Conservation (phyloP, 495 filamentous ascomycete genomes). For the Daldinia vernicosa region DNA sequence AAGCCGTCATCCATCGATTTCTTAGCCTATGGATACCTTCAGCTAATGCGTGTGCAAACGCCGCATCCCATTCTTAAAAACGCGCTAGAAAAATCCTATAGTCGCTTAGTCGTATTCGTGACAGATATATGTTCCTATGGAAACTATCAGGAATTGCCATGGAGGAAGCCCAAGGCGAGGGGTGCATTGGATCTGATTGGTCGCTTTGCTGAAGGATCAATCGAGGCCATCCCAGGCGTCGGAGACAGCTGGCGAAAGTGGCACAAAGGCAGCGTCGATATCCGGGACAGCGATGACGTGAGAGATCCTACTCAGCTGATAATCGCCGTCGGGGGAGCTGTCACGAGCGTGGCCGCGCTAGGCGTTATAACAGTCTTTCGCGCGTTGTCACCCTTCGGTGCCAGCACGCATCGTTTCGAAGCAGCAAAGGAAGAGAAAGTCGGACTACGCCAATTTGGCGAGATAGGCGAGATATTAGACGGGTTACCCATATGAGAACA, state of each 20-base stretch:
- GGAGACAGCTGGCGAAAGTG: slow-evolving; percentile 43
- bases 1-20: slow-evolving; percentile 76
- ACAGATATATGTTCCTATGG: slow-evolving; percentile 54
- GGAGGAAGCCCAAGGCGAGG: slow-evolving; percentile 25
- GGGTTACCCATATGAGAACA: slow-evolving; percentile 27
- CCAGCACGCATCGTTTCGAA: slow-evolving; percentile 48
- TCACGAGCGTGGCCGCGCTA: slow-evolving; percentile 36
- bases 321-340: slow-evolving; percentile 28
- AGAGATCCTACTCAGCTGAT: slow-evolving; percentile 37
- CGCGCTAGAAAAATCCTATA: slow-evolving; percentile 65
- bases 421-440: slow-evolving; percentile 9
- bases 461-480: slow-evolving; percentile 48
- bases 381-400: slow-evolving; percentile 45
- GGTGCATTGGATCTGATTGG: slow-evolving; percentile 34
- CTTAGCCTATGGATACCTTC: slow-evolving; percentile 78
- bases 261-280: slow-evolving; percentile 38
- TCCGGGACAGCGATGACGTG: slow-evolving; percentile 38
- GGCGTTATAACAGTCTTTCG: slow-evolving; percentile 40
- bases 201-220: slow-evolving; percentile 46
- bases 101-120: slow-evolving; percentile 63
- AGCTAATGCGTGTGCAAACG: slow-evolving; percentile 73
- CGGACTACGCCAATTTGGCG: slow-evolving; percentile 47
- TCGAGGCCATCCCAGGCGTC: slow-evolving; percentile 43
- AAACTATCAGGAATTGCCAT: slow-evolving; percentile 27
- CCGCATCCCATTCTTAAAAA: slow-evolving; percentile 77